Percentiles rank a stretch among this genome's conserved stretches.
These are phyloP conservation scores for Pleodorina starrii DNA, from an alignment of 139 green algal genomes.

Conservation along the genomic window DNA sequence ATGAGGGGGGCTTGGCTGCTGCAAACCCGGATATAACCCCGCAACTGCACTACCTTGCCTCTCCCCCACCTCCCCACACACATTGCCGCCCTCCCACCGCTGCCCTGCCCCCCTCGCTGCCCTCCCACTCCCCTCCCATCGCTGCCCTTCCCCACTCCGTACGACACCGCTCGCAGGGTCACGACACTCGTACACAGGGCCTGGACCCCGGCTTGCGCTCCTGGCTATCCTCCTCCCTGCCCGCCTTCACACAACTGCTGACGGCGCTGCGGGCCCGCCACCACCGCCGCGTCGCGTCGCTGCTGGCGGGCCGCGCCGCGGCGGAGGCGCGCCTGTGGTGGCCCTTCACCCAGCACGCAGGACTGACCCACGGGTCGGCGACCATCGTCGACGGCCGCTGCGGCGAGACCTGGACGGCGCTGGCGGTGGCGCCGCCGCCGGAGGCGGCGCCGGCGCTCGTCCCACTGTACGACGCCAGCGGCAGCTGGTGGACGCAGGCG, in stretches of 20 bases:
- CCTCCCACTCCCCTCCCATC: background rate
- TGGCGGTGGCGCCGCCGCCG: constrained; percentile 16
- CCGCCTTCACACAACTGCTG: constrained; percentile 72
- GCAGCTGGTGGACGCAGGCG: constrained; percentile 97
- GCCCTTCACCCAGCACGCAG: constrained; percentile 97
- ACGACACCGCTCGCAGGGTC: background rate
- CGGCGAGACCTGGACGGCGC: constrained; percentile 85
- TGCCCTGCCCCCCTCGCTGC: too few relatives aligned
- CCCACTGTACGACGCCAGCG: constrained; percentile 88
- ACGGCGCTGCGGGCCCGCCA: constrained; percentile 61
- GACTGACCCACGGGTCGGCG: constrained; percentile 45
- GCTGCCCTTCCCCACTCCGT: background rate
- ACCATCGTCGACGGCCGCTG: constrained; percentile 88
- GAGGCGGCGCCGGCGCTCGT: constrained; percentile 43
- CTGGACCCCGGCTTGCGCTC: constrained; percentile 68
- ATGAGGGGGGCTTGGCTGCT: too few relatives aligned
- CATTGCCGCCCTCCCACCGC: too few relatives aligned
- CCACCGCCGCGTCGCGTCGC: constrained; percentile 55
- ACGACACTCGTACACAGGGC: background rate
- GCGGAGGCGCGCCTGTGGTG: constrained; percentile 88
- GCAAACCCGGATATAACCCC: too few relatives aligned
- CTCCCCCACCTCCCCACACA: too few relatives aligned
- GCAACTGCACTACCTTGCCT: too few relatives aligned
- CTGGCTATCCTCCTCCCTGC: constrained; percentile 74
- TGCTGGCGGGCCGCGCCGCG: constrained; percentile 50